These are phyloP conservation scores for Yamadazyma philogaea DNA, from an alignment of 805 yeast species.

Conservation along the genomic window DNA sequence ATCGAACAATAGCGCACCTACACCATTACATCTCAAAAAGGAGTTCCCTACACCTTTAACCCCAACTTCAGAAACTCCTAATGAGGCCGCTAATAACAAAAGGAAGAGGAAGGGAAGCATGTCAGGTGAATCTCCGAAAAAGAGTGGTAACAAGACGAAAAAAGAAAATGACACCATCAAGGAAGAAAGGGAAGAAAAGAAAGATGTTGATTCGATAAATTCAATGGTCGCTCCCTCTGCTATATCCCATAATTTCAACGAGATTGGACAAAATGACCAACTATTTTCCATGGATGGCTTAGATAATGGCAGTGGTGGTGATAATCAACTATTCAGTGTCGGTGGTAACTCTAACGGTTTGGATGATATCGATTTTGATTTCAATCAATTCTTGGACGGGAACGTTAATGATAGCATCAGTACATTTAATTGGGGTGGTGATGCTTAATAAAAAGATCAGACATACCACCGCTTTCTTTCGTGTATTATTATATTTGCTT, in stretches of 20 bases:
- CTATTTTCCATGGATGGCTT: conserved; percentile 36
- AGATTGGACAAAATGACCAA: conserved; percentile 25
- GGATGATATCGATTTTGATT: conserved; percentile 45
- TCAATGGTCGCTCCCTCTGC: conserved; percentile 25
- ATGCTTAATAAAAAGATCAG: conserved; percentile 5
- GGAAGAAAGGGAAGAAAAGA: conserved; percentile 22
- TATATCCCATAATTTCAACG: conserved; percentile 17
- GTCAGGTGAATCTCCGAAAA: conserved; percentile 34
- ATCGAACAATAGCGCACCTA: conserved; percentile 16
- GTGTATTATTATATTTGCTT: conserved; percentile 7
- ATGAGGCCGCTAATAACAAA: conserved; percentile 12
- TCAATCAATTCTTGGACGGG: conserved; percentile 40
- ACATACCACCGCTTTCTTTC: conserved; percentile 2
- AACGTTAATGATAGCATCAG: conserved; percentile 33
- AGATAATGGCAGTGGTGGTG: conserved; percentile 12
- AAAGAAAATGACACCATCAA: conserved; percentile 19
- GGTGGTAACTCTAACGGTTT: conserved; percentile 18
- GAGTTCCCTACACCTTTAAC: conserved; percentile 40
- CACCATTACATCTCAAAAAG: conserved; percentile 29
- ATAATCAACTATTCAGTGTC: conserved; percentile 13
- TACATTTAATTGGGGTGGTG: conserved; percentile 41
- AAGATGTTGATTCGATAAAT: conserved; percentile 16
- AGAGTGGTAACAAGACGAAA: conserved; percentile 17
- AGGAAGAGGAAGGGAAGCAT: conserved; percentile 23
- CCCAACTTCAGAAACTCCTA: conserved; percentile 37